Base-by-base conservation (phyloP, 768 basidiomycete species). In the Tylopilus intermedius region DNA sequence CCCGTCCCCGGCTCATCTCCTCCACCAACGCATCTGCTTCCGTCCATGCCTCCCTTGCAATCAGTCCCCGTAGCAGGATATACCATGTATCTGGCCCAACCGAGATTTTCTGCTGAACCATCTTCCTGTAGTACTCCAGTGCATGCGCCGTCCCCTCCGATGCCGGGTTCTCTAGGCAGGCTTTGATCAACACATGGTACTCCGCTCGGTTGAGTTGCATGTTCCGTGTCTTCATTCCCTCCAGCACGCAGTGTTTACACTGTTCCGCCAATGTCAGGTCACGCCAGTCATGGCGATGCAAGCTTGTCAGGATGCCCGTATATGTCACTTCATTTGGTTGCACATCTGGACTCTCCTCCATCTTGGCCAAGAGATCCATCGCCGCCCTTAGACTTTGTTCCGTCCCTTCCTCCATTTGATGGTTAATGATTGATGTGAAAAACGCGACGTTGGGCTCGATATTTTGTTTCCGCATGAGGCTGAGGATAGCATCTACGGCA, bases 251-350 rank as follows among this genome's bases (percentile, higher is more conserved):
- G 22, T 67, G 65, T 52, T 72, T 76, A 60, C 76, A 78, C 55
- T 77, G 72, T 46, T 79, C 72, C 14, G 75, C 73, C 39, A 76
- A 68, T 27, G 69, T 59, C 5, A 72, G 58, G 22, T 79, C 66
- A 50, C 80, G 61, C 75, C 82, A 81, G 8, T 70, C 60, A 14
- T 78, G 80, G 27, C 83, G 79, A 63, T 88, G 80, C 57, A 94
- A 74, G 4, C 84, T 87, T 8, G 83, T 74, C 45, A 96, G 74
- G 45, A 96, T 74, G 2, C 83, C 75, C 0, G 92, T 94, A 69
- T 93, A 98, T 27, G 90, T 93, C 56, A 92, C 77, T 54, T 82
- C 81, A 63, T 87, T 94, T 1, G 90, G 86, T 43, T 67, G 67
- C 24, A 74, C 67, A 5, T 72, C 65, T 4, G 72, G 67, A 48